A percentile compares a stretch with the other conserved stretches of the same genome.
Conservation (phyloP, 306 rosid genomes). For the Sindora glabra region DNA sequence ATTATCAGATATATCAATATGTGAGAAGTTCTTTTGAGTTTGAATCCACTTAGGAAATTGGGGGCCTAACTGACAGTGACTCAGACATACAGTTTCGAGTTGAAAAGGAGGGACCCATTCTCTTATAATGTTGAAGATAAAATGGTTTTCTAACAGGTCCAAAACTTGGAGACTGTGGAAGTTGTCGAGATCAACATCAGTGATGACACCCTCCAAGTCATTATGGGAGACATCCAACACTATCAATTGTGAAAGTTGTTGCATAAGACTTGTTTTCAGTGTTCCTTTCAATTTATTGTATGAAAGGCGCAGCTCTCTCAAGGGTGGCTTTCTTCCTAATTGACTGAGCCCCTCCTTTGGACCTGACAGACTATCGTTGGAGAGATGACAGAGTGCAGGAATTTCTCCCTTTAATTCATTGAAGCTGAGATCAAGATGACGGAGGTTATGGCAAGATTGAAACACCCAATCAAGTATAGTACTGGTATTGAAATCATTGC, state of each 20-base stretch:
- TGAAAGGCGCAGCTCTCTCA: constrained; percentile 2
- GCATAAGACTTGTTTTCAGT: background rate
- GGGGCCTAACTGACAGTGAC: background rate
- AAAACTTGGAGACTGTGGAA: background rate
- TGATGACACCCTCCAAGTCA: background rate
- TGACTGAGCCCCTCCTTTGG: background rate
- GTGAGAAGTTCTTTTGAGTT: background rate
- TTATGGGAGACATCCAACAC: background rate
- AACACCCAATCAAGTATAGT: constrained; percentile 10
- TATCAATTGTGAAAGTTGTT: background rate
- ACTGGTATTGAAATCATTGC: background rate
- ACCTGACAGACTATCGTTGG: background rate
- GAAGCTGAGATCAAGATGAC: background rate
- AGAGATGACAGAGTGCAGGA: constrained; percentile 2
- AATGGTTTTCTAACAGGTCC: background rate
- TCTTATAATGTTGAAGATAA: constrained; percentile 2
- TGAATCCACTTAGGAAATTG: constrained; percentile 18
- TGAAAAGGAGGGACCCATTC: constrained; percentile 9
- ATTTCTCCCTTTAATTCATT: background rate
- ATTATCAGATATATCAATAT: background rate
- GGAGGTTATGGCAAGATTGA: background rate
- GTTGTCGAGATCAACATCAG: background rate
- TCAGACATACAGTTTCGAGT: constrained; percentile 9
- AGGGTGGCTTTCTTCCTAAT: too few relatives aligned
- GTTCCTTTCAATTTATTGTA: background rate